Evolutionary conservation across 306 rosid genomes (phyloP).

Genomic region (Fagus sylvatica): DNA sequence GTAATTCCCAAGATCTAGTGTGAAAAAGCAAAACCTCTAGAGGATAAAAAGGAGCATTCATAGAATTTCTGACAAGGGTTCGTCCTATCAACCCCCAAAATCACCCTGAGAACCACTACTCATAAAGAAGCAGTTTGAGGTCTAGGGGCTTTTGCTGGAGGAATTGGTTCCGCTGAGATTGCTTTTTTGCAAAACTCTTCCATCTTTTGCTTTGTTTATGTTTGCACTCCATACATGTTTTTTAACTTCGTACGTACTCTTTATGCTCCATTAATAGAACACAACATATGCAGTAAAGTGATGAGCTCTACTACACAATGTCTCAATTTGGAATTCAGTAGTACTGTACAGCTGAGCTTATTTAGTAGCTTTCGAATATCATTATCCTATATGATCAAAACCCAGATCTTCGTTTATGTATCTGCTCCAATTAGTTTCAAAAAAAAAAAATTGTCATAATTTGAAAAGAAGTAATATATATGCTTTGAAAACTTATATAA

Average conservation of each 20-base stretch:
- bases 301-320: neutral
- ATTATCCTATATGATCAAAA: too few relatives aligned
- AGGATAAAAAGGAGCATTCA: neutral
- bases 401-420: too few relatives aligned
- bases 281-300: neutral
- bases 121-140: neutral
- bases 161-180: neutral
- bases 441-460: too few relatives aligned
- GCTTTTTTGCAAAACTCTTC: neutral
- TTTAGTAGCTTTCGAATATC: neutral
- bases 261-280: neutral
- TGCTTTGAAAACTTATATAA: too few relatives aligned
- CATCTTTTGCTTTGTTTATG: neutral
- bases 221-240: neutral
- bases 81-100: neutral
- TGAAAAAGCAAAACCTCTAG: neutral
- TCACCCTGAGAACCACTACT: neutral
- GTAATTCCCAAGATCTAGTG: neutral
- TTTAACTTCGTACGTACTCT: neutral
- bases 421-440: too few relatives aligned
- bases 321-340: neutral
- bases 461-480: too few relatives aligned
- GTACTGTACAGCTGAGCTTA: too few relatives aligned
- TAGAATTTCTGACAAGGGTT: constrained; percentile 11
- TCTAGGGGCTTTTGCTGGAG: neutral